A percentile compares a stretch with the other conserved stretches of the same genome.
Conservation (phyloP, 306 rosid species). For the Gastrolobium bilobum region DNA sequence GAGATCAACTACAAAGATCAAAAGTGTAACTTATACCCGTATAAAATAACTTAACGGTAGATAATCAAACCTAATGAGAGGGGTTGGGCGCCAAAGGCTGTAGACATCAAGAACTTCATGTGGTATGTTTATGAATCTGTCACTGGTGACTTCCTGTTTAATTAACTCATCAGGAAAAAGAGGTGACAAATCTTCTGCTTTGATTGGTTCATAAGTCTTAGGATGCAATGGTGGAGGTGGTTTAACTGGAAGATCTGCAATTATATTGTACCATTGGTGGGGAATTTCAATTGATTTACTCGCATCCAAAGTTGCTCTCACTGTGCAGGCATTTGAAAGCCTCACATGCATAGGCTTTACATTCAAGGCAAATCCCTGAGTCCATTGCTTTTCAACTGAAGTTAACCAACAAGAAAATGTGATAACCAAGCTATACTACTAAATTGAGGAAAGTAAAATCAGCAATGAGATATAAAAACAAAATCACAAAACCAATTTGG, state of each 20-base stretch:
- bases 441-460: slow-evolving; percentile 17
- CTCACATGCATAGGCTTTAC: slow-evolving; percentile 59
- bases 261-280: slow-evolving; percentile 83
- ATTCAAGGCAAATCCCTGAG: slow-evolving; percentile 51
- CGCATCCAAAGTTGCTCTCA: slow-evolving; percentile 67
- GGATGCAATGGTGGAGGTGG: slow-evolving; percentile 97
- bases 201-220: slow-evolving; percentile 72
- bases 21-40: no score
- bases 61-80: slow-evolving; percentile 81
- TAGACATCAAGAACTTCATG: slow-evolving; percentile 84
- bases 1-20: no score
- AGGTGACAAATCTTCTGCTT: slow-evolving; percentile 84
- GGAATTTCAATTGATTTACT: slow-evolving; percentile 68
- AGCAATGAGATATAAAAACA: slow-evolving; percentile 12
- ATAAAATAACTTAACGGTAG: not conserved
- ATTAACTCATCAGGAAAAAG: slow-evolving; percentile 83
- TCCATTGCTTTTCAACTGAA: slow-evolving; percentile 70
- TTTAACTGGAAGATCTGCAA: slow-evolving; percentile 87
- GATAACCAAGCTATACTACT: slow-evolving; percentile 7
- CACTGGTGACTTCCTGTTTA: slow-evolving; percentile 76
- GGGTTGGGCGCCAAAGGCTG: slow-evolving; percentile 95
- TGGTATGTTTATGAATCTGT: slow-evolving; percentile 82
- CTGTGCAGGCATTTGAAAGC: slow-evolving; percentile 61
- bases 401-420: slow-evolving; percentile 22
- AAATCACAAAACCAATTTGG: slow-evolving; percentile 32